Conservation (phyloP, 1,284 basidiomycete genomes). For the Coriolopsis trogii region DNA sequence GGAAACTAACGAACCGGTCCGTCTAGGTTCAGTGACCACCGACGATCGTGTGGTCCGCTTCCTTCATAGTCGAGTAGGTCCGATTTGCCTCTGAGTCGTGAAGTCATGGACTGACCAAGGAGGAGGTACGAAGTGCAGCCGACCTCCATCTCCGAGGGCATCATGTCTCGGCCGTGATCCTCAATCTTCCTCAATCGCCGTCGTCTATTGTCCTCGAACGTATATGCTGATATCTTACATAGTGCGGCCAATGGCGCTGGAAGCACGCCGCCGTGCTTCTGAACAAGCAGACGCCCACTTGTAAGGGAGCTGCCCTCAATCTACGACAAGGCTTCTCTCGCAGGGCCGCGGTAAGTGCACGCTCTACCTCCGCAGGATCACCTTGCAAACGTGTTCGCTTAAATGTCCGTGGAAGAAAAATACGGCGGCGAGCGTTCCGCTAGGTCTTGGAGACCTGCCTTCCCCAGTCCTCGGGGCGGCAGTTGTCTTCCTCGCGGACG, state of each 20-base stretch:
- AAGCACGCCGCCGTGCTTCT: constrained; percentile 5
- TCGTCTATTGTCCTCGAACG: too few relatives aligned
- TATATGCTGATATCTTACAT: too few relatives aligned
- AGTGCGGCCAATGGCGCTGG: constrained; percentile 1
- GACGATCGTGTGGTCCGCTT: neutral
- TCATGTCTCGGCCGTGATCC: too few relatives aligned
- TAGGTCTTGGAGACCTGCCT: constrained; percentile 2
- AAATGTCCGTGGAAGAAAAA: constrained; percentile 11
- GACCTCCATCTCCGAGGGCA: too few relatives aligned
- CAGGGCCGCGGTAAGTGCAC: constrained; percentile 2
- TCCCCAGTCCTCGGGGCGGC: constrained; percentile 12
- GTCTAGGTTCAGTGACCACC: constrained; percentile 1
- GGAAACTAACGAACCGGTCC: constrained; percentile 7
- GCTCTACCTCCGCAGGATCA: constrained; percentile 14
- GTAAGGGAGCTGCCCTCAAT: neutral
- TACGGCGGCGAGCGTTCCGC: constrained; percentile 9
- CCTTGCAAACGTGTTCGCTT: neutral
- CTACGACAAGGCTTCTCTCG: constrained; percentile 5
- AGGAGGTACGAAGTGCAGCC: too few relatives aligned
- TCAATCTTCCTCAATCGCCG: too few relatives aligned
- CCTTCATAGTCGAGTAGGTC: neutral
- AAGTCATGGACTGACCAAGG: too few relatives aligned
- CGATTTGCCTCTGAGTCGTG: too few relatives aligned
- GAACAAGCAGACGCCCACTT: neutral
- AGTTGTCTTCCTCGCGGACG: constrained; percentile 6